These are phyloP conservation scores for Fusarium tricinctum DNA, from an alignment of 2,329 filamentous ascomycete species.

Conservation along the genomic window DNA sequence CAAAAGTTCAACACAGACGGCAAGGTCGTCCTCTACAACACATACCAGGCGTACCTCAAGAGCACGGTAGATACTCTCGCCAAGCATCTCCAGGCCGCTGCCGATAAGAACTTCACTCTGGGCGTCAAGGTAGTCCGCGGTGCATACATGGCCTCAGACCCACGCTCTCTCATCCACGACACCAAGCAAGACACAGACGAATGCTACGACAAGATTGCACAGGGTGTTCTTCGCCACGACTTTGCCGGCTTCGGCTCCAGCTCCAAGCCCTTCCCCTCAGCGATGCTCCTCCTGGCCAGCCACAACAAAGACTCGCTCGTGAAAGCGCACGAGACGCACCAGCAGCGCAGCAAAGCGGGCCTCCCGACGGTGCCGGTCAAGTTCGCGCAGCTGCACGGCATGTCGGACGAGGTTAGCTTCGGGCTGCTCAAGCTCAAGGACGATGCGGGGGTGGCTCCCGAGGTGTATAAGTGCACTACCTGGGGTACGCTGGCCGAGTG, in stretches of 20 bases:
- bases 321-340: conserved; percentile 61
- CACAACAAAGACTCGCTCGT: conserved; percentile 63
- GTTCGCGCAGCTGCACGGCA: conserved; percentile 69
- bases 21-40: conserved; percentile 60
- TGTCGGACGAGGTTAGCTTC: conserved; percentile 70
- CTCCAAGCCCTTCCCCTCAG: conserved; percentile 57
- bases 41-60: conserved; percentile 71
- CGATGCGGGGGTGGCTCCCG: conserved; percentile 42
- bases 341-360: conserved; percentile 55
- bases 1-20: conserved; percentile 57
- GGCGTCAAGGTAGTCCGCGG: conserved; percentile 71
- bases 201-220: conserved; percentile 64
- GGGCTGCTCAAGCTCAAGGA: conserved; percentile 59
- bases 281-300: conserved; percentile 66
- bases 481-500: conserved; percentile 58
- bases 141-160: conserved; percentile 67
- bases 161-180: conserved; percentile 64
- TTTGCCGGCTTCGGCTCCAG: conserved; percentile 57
- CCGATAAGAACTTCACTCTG: conserved; percentile 63
- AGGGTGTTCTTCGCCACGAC: conserved; percentile 60
- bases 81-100: conserved; percentile 61
- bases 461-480: conserved; percentile 58
- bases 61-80: conserved; percentile 59
- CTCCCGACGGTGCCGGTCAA: conserved; percentile 56
- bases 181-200: conserved; percentile 67